Evolutionary conservation across 148 eudicot species (phyloP), one percentile per base, ranked within the genome.

Genomic region (Chenopodium quinoa): DNA sequence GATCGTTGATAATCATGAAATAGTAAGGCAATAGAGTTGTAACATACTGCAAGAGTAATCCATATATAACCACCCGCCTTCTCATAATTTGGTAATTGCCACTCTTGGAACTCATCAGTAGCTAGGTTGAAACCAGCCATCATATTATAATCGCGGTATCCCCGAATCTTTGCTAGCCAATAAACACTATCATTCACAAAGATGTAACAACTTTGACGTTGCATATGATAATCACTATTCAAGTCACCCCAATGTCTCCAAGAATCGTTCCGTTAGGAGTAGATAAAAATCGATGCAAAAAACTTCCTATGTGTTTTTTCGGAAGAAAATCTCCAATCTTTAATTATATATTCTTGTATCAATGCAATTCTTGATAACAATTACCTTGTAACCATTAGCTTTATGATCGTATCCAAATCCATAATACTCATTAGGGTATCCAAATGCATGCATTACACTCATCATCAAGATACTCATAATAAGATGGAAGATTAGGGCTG

Each of bases 231-330:
- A 32, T 44, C 34, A 1, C 62, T 47, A 1, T 7, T 16, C 44
- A 71, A 8, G 13, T 82, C 76, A n/a, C 84, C 80, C 80, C 71
- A 77, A 19, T 77, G 14, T 71, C 76, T 82, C 84, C 84, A 82
- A 27, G 76, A 70, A 77, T 82, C 71, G 3, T 44, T 20, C 71
- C 48, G 76, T 62, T 60, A 62, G 6, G 84, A 82, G 44, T 82
- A 77, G 7, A 82, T 62, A 6, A 70, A 62, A 32, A 82, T 31
- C 13, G 77, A 71, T 37, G 69, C 32, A 70, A 71, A 47, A 23
- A 13, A 22, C 4, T 37, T 27, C 6, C 19, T 17, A 19, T n/a
- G 65, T 0, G 19, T 0, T 17, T 60, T 1, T 37, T 37, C 44
- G 7, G 7, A 37, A 34, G 37, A 34, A 60, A 3, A 11, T 7